Evolutionary conservation across 1,284 basidiomycete species (phyloP).

Genomic region (Malassezia pachydermatis): DNA sequence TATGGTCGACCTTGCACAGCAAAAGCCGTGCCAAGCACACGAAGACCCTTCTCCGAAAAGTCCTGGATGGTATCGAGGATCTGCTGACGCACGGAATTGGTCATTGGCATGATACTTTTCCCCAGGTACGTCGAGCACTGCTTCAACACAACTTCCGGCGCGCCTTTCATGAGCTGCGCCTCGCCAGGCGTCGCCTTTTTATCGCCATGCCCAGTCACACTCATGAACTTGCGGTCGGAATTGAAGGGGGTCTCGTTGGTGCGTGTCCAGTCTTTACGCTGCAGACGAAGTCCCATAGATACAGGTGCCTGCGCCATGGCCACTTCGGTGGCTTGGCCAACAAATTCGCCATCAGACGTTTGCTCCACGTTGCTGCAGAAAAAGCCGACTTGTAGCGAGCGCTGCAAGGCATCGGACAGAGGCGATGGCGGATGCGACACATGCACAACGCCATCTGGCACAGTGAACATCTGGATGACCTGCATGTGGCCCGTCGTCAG

Average conservation of each 20-base stretch:
- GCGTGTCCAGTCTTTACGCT: constrained; percentile 62
- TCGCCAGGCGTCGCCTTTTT: constrained; percentile 23
- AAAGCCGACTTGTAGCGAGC: constrained; percentile 57
- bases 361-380: constrained; percentile 56
- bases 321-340: constrained; percentile 88
- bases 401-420: constrained; percentile 55
- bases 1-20: constrained; percentile 58
- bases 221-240: constrained; percentile 87
- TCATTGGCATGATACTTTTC: constrained; percentile 65
- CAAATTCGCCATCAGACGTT: constrained; percentile 63
- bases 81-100: constrained; percentile 58
- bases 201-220: constrained; percentile 61
- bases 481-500: constrained; percentile 93
- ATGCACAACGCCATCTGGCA: constrained; percentile 64
- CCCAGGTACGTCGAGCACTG: constrained; percentile 79
- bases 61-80: constrained; percentile 63
- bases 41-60: constrained; percentile 65
- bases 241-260: constrained; percentile 74
- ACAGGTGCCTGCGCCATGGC: constrained; percentile 75
- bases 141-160: constrained; percentile 74
- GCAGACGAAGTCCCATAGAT: constrained; percentile 61
- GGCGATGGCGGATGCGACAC: constrained; percentile 53
- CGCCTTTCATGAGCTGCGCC: constrained; percentile 69
- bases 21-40: constrained; percentile 82
- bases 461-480: constrained; percentile 72